Evolutionary conservation across 164 flowering plant genomes (phyloP), one percentile per base, ranked within the genome.

Genomic region (Saururus chinensis): DNA sequence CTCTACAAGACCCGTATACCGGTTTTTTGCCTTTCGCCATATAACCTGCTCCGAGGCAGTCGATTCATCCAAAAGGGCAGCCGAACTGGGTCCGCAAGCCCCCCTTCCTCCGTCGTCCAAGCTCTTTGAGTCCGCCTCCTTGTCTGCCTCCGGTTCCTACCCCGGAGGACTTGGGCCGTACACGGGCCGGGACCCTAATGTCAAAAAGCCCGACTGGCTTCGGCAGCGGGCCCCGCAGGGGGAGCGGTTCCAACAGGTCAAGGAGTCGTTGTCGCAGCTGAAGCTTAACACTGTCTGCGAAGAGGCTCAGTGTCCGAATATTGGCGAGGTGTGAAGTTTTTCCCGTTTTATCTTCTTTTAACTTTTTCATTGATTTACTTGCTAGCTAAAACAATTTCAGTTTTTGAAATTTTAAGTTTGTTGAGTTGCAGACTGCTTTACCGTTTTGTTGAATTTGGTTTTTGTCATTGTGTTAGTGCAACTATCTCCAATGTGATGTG

Each of bases 251-350:
- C 73, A 77, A 57, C 79, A 87, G 77, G 87, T 89, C 40, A 92
- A 89, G 75, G 81, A 79, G 1, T 78, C 85, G 0, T 67, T 89
- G 56, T 80, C 88, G 9, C 59, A 74, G 53, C 69, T 89, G 76
- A 89, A 88, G 9, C 86, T 92, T 56, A 79, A 92, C 54, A 92
- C 95, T 2, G 98, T 92, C 21, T 92, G 98, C 60, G 88, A 89
- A 74, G 97, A 92, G 69, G 98, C 98, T 0, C 92, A 88, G 62
- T 89, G 98, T 65, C 97, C 98, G 60, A 92, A 92, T 65, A 89
- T 92, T 37, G 98, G 98, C 40, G 96, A 88, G 91, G 95, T 83
- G 54, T 26, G 20, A 42, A 0, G 40, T 0, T 4, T 37, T 17
- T 23, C 53, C 55, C 21, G 56, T 12, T 0, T 30, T 1, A 13